phyloP scores from a whole-genome alignment of 1,139 yeast genomes.

The Saccharomyces hybrid region DNA sequence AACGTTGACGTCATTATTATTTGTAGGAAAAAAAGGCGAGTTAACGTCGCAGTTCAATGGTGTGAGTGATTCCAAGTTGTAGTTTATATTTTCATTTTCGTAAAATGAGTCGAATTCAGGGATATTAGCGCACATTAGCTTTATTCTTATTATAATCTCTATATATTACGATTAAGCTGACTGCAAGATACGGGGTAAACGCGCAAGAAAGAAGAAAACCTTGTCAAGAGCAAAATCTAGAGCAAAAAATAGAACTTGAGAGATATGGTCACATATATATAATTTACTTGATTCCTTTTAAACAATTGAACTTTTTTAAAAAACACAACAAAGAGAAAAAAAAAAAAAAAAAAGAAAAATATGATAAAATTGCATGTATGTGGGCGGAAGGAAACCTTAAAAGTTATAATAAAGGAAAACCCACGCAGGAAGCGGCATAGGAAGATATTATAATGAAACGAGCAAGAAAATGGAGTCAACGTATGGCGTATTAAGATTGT shows the following conservation, averaged over 20 bases:
- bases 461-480: not conserved
- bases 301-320: not conserved
- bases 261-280: not conserved
- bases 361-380: not conserved
- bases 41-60: not conserved
- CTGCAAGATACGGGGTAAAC: not conserved
- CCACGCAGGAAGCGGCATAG: not conserved
- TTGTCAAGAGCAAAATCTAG: not conserved
- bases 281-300: not conserved
- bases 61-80: not conserved
- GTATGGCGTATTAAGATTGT: not conserved
- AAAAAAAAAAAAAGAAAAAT: not conserved
- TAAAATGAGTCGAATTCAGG: not conserved
- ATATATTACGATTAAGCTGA: not conserved
- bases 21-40: not conserved
- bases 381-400: not conserved
- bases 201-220: not conserved
- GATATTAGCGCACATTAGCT: not conserved
- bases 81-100: not conserved
- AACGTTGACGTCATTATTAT: not conserved
- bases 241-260: not conserved
- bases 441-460: not conserved
- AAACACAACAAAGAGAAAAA: not conserved
- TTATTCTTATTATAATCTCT: not conserved
- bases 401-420: not conserved